Percentiles rank a stretch among this genome's conserved stretches.
Conservation (phyloP, 75 land plant species). For the Sequoiadendron giganteum region DNA sequence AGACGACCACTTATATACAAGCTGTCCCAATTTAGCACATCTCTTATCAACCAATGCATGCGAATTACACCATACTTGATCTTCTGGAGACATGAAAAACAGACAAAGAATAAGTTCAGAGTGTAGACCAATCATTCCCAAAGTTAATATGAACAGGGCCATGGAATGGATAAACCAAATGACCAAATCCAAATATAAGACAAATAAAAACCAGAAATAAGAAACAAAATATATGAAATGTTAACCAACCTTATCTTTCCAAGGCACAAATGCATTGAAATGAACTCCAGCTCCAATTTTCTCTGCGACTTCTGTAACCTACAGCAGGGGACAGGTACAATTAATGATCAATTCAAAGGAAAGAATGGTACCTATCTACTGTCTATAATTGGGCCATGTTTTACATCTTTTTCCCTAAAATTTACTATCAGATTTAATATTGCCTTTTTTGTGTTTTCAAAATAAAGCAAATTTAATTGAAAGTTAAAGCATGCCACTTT, state of each 20-base stretch:
- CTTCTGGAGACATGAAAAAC: conserved; percentile 34
- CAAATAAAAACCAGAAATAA: neutral
- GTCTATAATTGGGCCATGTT: neutral
- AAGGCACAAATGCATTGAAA: conserved; percentile 88
- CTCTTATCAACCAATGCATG: conserved; percentile 64
- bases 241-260: conserved; percentile 65
- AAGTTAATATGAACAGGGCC: neutral
- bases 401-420: neutral
- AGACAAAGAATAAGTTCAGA: conserved; percentile 5
- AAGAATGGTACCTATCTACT: neutral
- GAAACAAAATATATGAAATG: neutral
- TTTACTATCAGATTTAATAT: neutral
- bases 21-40: conserved; percentile 71
- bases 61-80: conserved; percentile 94
- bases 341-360: neutral
- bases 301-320: conserved; percentile 76
- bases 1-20: conserved; percentile 93
- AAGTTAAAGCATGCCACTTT: neutral
- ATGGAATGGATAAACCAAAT: neutral
- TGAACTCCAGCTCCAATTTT: conserved; percentile 89
- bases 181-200: neutral
- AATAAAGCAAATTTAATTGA: neutral
- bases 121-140: neutral
- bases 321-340: neutral
- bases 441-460: neutral